These are phyloP conservation scores for Boletus rubescentipes DNA, from an alignment of 768 basidiomycete genomes.

Conservation along the genomic window DNA sequence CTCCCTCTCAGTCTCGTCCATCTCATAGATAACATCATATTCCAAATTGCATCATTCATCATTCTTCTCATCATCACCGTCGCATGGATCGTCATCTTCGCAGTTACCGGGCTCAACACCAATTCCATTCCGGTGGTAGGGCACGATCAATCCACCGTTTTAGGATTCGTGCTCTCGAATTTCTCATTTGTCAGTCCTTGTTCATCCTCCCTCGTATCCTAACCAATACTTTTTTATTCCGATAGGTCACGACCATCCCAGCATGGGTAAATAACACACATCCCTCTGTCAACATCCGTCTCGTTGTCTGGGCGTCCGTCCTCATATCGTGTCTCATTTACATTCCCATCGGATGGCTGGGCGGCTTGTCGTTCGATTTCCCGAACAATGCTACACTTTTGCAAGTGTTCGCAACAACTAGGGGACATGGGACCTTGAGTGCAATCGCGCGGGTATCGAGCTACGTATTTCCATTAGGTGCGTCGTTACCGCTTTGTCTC, in stretches of 20 bases:
- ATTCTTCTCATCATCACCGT: slow-evolving; percentile 19
- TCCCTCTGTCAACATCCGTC: slow-evolving; percentile 21
- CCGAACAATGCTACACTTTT: slow-evolving; percentile 13
- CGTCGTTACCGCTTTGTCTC: neutral
- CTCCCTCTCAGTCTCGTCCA: slow-evolving; percentile 26
- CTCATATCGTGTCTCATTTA: slow-evolving; percentile 26
- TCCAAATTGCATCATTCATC: slow-evolving; percentile 24
- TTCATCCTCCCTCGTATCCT: neutral
- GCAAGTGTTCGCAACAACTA: slow-evolving; percentile 13
- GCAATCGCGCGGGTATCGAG: slow-evolving; percentile 14
- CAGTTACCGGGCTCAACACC: slow-evolving; percentile 8
- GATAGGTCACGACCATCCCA: slow-evolving; percentile 23
- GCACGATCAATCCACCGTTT: slow-evolving; percentile 19
- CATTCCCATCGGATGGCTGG: slow-evolving; percentile 25
- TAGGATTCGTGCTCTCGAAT: slow-evolving; percentile 24
- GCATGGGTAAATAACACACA: slow-evolving; percentile 28
- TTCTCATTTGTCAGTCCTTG: slow-evolving; percentile 22
- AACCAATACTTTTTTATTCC: neutral
- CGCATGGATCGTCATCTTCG: slow-evolving; percentile 19
- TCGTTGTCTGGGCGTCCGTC: slow-evolving; percentile 22
- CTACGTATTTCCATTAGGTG: slow-evolving; percentile 23
- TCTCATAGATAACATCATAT: slow-evolving; percentile 25
- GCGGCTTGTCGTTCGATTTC: slow-evolving; percentile 14
- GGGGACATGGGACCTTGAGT: slow-evolving; percentile 1
- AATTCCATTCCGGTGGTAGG: slow-evolving; percentile 17